phyloP scores from a whole-genome alignment of 2,329 filamentous ascomycete genomes.

The Acrocalymma vagum region DNA sequence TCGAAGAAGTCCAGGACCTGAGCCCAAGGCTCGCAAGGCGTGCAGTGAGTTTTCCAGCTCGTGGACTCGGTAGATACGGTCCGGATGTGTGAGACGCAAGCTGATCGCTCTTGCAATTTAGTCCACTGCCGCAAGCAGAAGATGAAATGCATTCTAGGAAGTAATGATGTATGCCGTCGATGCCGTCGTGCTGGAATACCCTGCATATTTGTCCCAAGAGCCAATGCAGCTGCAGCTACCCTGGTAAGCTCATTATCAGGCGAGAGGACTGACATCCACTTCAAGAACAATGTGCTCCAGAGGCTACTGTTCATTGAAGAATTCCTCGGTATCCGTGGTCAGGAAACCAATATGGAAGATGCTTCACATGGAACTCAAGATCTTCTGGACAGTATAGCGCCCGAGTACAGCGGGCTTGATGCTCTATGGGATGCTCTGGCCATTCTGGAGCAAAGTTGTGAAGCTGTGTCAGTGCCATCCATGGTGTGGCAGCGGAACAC shows the following conservation, averaged over 20 bases:
- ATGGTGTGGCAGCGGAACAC: constrained; percentile 1
- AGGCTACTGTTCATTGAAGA: constrained; percentile 3
- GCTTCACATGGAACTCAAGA: background rate
- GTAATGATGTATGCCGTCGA: constrained; percentile 2
- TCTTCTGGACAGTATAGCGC: background rate
- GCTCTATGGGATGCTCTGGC: constrained; percentile 4
- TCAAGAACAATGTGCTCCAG: constrained; percentile 5
- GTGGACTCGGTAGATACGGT: background rate
- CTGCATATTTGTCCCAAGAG: constrained; percentile 7
- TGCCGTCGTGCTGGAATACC: constrained; percentile 5
- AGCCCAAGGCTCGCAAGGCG: constrained; percentile 6
- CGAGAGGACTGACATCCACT: background rate
- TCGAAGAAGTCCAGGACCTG: background rate
- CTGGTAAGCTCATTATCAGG: background rate
- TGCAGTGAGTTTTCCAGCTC: constrained; percentile 2
- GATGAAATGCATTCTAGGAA: constrained; percentile 4
- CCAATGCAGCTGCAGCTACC: constrained; percentile 6
- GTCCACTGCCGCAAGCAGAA: constrained; percentile 6
- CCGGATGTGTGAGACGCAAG: background rate
- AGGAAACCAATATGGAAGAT: background rate
- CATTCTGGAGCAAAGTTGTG: background rate
- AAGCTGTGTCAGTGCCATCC: background rate
- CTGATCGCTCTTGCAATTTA: background rate
- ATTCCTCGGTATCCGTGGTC: constrained; percentile 1
- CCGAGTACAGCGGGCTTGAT: constrained; percentile 1